Conservation (phyloP, 1,139 yeast species). For the Suhomyces yuchorum region DNA sequence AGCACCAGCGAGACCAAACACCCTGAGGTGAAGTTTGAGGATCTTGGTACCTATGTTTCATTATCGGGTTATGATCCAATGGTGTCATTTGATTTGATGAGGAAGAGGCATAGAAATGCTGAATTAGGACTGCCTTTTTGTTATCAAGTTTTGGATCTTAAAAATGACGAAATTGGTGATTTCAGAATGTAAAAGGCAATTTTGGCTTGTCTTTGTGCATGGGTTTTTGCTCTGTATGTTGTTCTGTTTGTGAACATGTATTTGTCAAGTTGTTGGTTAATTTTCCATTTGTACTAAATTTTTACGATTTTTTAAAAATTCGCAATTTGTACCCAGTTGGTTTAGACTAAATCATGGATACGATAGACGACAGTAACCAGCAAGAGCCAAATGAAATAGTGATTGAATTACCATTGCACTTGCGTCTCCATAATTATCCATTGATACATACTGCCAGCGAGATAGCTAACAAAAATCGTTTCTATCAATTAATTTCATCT, state of each 20-base stretch:
- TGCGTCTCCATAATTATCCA: conserved; percentile 31
- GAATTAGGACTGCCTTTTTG: neutral
- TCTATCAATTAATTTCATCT: conserved; percentile 21
- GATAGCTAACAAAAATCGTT: conserved; percentile 25
- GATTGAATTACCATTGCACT: neutral
- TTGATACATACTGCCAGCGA: conserved; percentile 24
- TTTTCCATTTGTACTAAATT: neutral
- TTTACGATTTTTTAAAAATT: neutral
- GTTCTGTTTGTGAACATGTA: neutral
- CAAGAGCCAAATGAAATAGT: neutral
- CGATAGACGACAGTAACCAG: neutral
- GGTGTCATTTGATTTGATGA: too few relatives aligned
- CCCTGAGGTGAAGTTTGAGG: neutral
- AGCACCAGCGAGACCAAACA: neutral
- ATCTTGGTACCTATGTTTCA: neutral
- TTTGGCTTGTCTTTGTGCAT: too few relatives aligned
- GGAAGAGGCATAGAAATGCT: neutral
- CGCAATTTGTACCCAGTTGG: neutral
- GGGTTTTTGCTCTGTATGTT: too few relatives aligned
- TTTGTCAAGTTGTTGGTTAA: too few relatives aligned
- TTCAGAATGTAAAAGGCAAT: too few relatives aligned
- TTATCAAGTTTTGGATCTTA: neutral
- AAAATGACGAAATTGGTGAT: too few relatives aligned
- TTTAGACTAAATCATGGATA: neutral
- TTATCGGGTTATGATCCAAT: neutral